Evolutionary conservation across 495 filamentous ascomycete species (phyloP), one percentile per base, ranked within the genome.

Genomic region (Friedmanniomyces endolithicus): DNA sequence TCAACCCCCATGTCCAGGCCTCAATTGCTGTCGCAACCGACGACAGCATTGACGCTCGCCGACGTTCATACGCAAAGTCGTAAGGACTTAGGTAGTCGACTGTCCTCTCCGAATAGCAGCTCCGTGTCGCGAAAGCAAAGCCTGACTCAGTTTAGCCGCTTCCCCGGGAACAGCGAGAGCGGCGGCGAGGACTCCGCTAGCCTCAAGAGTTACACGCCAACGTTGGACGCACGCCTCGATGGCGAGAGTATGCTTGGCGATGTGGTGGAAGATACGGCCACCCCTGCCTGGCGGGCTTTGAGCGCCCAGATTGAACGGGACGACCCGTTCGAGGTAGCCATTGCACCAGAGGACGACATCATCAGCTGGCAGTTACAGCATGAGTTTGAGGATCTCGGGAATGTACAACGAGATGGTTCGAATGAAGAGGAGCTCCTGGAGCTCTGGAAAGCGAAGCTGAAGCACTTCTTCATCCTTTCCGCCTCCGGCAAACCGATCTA

Each of bases 401-500:
- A 83, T 16, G 71, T 83, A 16, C 72, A 77, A 43, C 72, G 72
- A 40, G 73, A 81, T 52, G 78, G 75, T 17, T 69, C 73, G 9
- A 85, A 86, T 63, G 85, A 88, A 67, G 69, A 70, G 58, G 37
- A 62, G 11, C 72, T 89, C 33, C 71, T 94, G 43, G 67, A 74
- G 23, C 73, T 80, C 55, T 95, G 86, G 87, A 88, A 87, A 65
- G 77, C 84, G 20, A 94, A 95, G 66, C 74, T 87, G 57, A 99
- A 99, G 66, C 92, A 99, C 68, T 99, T 92, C 65, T 74, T 99
- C 61, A 94, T 99, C 62, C 73, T 99, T 0, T 96, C 94, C 1
- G 88, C 87, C 11, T 92, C 94, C 29, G 94, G 94, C n/a, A 99
- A 99, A 65, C 94, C 94, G 4, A 90, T 99, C 35, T 99, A 88